A percentile compares a stretch with the other conserved stretches of the same genome.
Evolutionary conservation across 2,329 filamentous ascomycete genomes (phyloP).

Genomic region (Fusarium sacchari): DNA sequence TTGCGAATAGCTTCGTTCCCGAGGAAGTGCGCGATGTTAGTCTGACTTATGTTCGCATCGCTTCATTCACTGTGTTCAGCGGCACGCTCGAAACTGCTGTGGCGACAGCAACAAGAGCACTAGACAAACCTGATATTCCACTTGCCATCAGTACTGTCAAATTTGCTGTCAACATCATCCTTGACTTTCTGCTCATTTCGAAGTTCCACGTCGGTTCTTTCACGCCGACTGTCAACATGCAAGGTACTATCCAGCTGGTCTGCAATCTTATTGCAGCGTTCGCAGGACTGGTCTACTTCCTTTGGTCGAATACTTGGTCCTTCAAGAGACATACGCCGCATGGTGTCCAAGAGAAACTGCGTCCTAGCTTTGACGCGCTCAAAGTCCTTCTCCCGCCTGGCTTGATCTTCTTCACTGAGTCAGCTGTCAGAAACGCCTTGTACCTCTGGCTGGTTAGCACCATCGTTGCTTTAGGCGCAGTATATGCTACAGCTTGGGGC

Average conservation of each 20-base stretch:
- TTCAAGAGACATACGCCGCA: neutral
- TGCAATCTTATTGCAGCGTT: slow-evolving; percentile 68
- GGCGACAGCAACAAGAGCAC: slow-evolving; percentile 67
- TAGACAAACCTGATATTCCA: slow-evolving; percentile 76
- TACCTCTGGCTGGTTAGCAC: slow-evolving; percentile 76
- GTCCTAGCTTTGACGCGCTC: slow-evolving; percentile 57
- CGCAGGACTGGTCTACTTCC: slow-evolving; percentile 68
- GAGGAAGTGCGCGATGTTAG: slow-evolving; percentile 64
- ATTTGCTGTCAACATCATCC: slow-evolving; percentile 72
- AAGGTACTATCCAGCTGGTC: slow-evolving; percentile 70
- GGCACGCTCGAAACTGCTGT: slow-evolving; percentile 72
- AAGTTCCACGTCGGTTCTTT: slow-evolving; percentile 67
- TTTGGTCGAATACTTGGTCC: slow-evolving; percentile 53
- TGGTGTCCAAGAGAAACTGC: slow-evolving; percentile 9
- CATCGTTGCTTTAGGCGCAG: slow-evolving; percentile 69
- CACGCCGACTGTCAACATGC: slow-evolving; percentile 69
- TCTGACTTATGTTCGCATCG: slow-evolving; percentile 72
- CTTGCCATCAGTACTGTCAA: slow-evolving; percentile 72
- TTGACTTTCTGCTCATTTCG: slow-evolving; percentile 74
- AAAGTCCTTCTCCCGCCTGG: slow-evolving; percentile 66
- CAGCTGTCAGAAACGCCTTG: slow-evolving; percentile 72
- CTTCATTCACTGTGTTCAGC: slow-evolving; percentile 69
- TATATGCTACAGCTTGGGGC: slow-evolving; percentile 78
- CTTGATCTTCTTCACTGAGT: slow-evolving; percentile 69
- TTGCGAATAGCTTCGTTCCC: slow-evolving; percentile 72